Evolutionary conservation across 148 eudicot genomes (phyloP).

Genomic region (Pouteria glomerata): DNA sequence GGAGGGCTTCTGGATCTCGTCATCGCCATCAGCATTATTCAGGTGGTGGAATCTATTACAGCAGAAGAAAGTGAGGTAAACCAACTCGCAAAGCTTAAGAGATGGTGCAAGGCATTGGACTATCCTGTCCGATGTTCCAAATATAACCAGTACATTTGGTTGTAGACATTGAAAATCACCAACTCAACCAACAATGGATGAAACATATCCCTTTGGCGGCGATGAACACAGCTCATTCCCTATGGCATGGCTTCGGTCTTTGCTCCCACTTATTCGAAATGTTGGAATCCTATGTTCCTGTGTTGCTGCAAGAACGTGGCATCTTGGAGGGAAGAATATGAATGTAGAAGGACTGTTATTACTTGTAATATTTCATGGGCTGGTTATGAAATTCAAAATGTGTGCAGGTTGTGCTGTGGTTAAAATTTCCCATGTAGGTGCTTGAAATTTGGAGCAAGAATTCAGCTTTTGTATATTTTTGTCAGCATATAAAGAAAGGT

Average conservation of each 20-base stretch:
- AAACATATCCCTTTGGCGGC: not conserved
- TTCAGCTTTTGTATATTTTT: not conserved
- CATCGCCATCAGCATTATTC: constrained; percentile 62
- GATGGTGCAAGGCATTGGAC: not conserved
- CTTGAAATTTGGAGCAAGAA: not conserved
- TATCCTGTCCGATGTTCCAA: too few species aligned
- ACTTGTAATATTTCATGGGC: too few species aligned
- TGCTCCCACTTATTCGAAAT: not conserved
- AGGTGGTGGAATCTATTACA: constrained; percentile 62
- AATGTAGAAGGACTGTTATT: too few species aligned
- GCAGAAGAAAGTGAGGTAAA: constrained; percentile 53
- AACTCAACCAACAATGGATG: not conserved
- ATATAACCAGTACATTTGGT: not conserved
- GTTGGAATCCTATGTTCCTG: not conserved
- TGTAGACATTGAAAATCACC: not conserved
- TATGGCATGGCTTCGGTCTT: too few species aligned
- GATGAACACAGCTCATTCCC: too few species aligned
- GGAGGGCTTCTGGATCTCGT: constrained; percentile 50
- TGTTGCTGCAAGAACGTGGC: not conserved
- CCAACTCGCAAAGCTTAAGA: not conserved
- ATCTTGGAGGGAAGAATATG: too few species aligned
- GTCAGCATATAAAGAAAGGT: not conserved
- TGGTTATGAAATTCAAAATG: not conserved
- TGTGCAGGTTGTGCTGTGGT: not conserved
- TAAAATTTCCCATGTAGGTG: too few species aligned